Percentiles rank a stretch among this genome's conserved stretches.
Evolutionary conservation across 306 rosid species (phyloP).

Genomic region (Malus sylvestris): DNA sequence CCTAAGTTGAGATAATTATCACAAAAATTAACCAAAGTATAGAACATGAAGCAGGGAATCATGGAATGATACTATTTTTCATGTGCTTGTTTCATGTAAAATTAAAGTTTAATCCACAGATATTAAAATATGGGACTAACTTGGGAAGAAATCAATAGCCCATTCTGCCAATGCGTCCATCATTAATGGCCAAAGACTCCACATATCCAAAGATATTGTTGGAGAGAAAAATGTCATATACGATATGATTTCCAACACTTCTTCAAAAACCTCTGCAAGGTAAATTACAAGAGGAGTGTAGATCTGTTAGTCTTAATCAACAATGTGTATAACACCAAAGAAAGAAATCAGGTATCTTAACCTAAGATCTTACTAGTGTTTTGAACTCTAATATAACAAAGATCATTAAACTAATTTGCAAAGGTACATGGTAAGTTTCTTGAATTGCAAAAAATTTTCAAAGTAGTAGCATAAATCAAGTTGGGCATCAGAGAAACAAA

Average conservation of each 20-base stretch:
- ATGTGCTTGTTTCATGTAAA: not conserved
- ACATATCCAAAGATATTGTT: constrained; percentile 84
- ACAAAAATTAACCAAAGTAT: not conserved
- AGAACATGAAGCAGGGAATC: not conserved
- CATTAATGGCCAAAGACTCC: constrained; percentile 99
- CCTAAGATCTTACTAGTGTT: not conserved
- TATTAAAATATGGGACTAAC: constrained; percentile 28
- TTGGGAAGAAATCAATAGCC: constrained; percentile 92
- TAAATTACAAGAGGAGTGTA: not conserved
- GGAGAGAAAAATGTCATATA: constrained; percentile 96
- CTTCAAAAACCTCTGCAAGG: constrained; percentile 93
- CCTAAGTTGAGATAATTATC: not conserved
- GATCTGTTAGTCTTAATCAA: not conserved
- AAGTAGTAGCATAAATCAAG: not conserved
- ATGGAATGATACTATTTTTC: not conserved
- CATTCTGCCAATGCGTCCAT: constrained; percentile 85
- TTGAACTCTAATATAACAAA: not conserved
- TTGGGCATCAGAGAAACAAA: not conserved
- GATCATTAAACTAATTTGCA: not conserved
- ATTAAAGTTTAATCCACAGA: not conserved
- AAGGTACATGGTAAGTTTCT: not conserved
- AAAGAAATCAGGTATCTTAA: not conserved
- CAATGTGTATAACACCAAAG: not conserved
- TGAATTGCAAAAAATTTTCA: not conserved
- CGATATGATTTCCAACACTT: constrained; percentile 92